Conservation (phyloP, 2,329 filamentous ascomycete species). For the Fusarium graminum region DNA sequence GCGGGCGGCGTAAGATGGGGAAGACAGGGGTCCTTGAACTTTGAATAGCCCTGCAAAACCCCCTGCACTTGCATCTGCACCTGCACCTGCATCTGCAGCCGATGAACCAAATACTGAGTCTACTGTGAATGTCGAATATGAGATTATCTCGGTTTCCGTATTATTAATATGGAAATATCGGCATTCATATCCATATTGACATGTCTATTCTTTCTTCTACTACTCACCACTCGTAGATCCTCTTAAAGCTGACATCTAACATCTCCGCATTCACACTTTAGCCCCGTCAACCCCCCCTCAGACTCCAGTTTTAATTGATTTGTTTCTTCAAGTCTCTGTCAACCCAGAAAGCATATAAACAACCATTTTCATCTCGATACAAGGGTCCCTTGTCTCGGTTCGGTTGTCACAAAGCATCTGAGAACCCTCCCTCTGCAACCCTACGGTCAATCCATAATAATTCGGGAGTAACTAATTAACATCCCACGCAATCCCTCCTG, state of each 20-base stretch:
- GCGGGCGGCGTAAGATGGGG: constrained; percentile 20
- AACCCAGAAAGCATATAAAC: neutral
- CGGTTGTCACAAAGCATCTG: constrained; percentile 23
- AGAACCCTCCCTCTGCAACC: constrained; percentile 16
- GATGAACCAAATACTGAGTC: no score
- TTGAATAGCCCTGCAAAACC: neutral
- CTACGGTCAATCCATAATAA: neutral
- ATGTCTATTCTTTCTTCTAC: neutral
- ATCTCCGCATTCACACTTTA: constrained; percentile 33
- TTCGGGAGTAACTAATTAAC: constrained; percentile 7
- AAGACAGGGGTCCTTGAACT: constrained; percentile 21
- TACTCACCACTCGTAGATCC: neutral
- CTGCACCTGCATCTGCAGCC: no score
- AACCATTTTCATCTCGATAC: neutral
- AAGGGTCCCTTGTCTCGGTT: constrained; percentile 30
- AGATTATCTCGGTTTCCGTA: no score
- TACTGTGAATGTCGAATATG: no score
- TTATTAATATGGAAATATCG: no score
- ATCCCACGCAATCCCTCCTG: neutral
- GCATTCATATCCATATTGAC: neutral
- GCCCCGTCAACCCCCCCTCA: neutral
- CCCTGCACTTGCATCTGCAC: no score
- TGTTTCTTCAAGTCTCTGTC: neutral
- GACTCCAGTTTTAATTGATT: neutral
- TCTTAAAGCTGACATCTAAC: neutral